phyloP scores from a whole-genome alignment of 2,329 filamentous ascomycete species.

The Fusarium humuli region DNA sequence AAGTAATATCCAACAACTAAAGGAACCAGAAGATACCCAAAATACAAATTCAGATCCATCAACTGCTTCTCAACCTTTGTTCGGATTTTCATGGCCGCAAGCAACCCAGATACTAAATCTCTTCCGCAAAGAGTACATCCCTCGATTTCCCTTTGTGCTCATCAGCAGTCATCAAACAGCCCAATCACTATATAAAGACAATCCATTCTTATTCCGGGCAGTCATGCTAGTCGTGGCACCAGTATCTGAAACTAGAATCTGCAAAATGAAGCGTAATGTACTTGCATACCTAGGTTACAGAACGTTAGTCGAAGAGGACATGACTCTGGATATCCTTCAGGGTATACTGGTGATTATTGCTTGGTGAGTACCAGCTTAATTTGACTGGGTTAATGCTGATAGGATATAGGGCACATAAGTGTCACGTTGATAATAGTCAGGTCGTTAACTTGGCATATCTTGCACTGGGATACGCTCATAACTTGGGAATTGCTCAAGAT shows the following conservation, averaged over 20 bases:
- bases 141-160: constrained; percentile 55
- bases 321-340: constrained; percentile 58
- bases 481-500: constrained; percentile 51
- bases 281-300: constrained; percentile 57
- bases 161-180: constrained; percentile 49
- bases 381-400: not conserved
- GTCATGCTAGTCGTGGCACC: constrained; percentile 54
- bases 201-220: constrained; percentile 55
- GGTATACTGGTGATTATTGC: constrained; percentile 59
- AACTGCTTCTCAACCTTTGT: constrained; percentile 40
- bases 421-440: constrained; percentile 52
- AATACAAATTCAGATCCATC: not conserved
- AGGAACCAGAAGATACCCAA: not conserved
- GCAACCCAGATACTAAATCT: constrained; percentile 51
- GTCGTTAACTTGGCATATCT: constrained; percentile 55
- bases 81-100: constrained; percentile 55
- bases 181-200: constrained; percentile 48
- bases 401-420: constrained; percentile 50
- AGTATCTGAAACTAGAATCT: constrained; percentile 44
- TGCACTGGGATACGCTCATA: constrained; percentile 57
- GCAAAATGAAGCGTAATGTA: constrained; percentile 57
- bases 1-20: not conserved
- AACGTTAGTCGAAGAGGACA: constrained; percentile 56
- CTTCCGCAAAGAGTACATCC: constrained; percentile 50
- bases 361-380: constrained; percentile 52